These are phyloP conservation scores for Bremia lactucae DNA, from an alignment of 352 stramenopile genomes.

Conservation along the genomic window DNA sequence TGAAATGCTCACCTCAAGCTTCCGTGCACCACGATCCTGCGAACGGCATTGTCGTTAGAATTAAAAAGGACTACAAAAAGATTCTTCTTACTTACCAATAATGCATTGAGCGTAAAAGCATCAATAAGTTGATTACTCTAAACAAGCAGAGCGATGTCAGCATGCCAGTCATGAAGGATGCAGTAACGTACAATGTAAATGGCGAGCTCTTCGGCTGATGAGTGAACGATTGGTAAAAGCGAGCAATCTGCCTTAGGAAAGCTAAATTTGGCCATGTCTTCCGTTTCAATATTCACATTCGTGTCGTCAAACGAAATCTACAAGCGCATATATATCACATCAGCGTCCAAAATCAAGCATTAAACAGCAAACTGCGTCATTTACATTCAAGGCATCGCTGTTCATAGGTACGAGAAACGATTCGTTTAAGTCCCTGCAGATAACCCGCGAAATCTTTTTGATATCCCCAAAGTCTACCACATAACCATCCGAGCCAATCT, in stretches of 20 bases:
- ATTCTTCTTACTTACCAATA: constrained; percentile 43
- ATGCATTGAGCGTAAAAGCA: constrained; percentile 64
- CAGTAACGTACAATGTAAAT: constrained; percentile 84
- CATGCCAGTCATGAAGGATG: neutral
- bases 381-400: constrained; percentile 86
- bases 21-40: constrained; percentile 65
- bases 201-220: constrained; percentile 93
- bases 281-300: constrained; percentile 87
- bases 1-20: constrained; percentile 91
- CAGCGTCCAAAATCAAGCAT: neutral
- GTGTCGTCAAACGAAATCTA: constrained; percentile 77
- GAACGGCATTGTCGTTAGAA: neutral
- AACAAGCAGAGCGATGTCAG: constrained; percentile 1
- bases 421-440: constrained; percentile 96
- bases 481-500: constrained; percentile 90
- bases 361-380: neutral
- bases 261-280: constrained; percentile 92
- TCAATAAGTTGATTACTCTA: constrained; percentile 84
- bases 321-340: neutral
- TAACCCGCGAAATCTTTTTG: constrained; percentile 89
- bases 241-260: constrained; percentile 93
- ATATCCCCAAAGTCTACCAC: constrained; percentile 97
- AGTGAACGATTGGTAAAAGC: constrained; percentile 94
- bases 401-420: constrained; percentile 94
- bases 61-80: no score